Evolutionary conservation across 192 early-diverging fungal genomes (phyloP), one percentile per base, ranked within the genome.

Genomic region (Gamsiella multidivaricata): DNA sequence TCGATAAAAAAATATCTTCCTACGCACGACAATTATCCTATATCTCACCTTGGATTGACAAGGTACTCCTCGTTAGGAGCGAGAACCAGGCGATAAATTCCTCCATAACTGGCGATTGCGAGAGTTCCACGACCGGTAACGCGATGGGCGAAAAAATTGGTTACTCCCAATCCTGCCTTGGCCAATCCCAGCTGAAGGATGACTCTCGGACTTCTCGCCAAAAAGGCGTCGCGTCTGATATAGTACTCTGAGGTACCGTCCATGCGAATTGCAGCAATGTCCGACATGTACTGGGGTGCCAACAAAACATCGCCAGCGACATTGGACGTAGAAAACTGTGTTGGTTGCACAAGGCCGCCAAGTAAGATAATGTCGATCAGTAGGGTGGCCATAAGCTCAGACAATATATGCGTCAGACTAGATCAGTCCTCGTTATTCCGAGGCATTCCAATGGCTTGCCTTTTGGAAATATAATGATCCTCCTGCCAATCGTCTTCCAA

Each of bases 41-140:
- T 17, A 10, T 76, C 69, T 53, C 82, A 92, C 72, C 88, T 81
- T 23, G 92, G 89, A 69, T 91, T 91, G 18, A 91, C 92, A 18
- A 88, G 69, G 54, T 91, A 92, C 67, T 90, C 88, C 60, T 94
- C 92, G n/a, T 83, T 86, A 11, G 88, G 82, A 7, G 83, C 65
- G 51, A 94, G 76, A 12, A 87, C 84, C 46, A 94, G 69, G 20
- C 91, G 81, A 68, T 92, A 90, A 31, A 94, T 52, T 0, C 90
- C 89, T 37, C 90, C 89, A 34, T 88, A 85, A 29, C 86, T 74
- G 23, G 89, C 85, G 36, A 94, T 85, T 12, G 87, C 92, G 31
- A 91, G 55, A 7, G 89, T 82, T 54, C 93, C 93, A 15, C 86
- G 84, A 2, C 92, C 91, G 41, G 75, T 84, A 8, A 91, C 84